phyloP scores from a whole-genome alignment of 768 basidiomycete species.

The Mycena sanguinolenta region DNA sequence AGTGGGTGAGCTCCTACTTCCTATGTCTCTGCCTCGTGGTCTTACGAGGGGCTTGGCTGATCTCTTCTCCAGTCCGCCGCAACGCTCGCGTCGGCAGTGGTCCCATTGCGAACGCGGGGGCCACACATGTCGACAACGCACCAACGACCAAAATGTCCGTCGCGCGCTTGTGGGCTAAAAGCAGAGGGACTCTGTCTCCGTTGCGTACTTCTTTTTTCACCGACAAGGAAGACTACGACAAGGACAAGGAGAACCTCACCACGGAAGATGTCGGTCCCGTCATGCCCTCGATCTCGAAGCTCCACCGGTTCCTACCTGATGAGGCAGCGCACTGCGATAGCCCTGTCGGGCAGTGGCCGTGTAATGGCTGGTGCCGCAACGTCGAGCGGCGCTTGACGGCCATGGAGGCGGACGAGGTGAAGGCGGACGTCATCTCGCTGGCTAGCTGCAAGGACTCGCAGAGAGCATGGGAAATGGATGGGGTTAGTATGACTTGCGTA shows the following conservation, averaged over 20 bases:
- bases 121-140: neutral
- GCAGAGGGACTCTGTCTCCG: neutral
- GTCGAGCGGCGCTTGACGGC: neutral
- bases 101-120: neutral
- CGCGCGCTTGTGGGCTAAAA: neutral
- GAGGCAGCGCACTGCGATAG: slow-evolving; percentile 16
- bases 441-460: slow-evolving; percentile 39
- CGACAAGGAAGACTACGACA: neutral
- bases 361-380: slow-evolving; percentile 27
- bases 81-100: neutral
- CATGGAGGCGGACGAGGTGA: neutral
- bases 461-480: slow-evolving; percentile 30
- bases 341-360: slow-evolving; percentile 21
- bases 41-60: neutral
- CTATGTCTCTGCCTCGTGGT: neutral
- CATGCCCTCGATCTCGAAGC: neutral
- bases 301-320: neutral
- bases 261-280: neutral
- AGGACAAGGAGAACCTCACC: neutral
- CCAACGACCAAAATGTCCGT: neutral
- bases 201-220: neutral
- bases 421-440: slow-evolving; percentile 37
- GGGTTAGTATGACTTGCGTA: slow-evolving; percentile 37
- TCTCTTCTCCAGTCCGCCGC: slow-evolving; percentile 12
- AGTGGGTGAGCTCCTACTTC: slow-evolving; percentile 11